These are phyloP conservation scores for Scleromitrula shiraiana DNA, from an alignment of 2,329 filamentous ascomycete genomes.

Conservation along the genomic window DNA sequence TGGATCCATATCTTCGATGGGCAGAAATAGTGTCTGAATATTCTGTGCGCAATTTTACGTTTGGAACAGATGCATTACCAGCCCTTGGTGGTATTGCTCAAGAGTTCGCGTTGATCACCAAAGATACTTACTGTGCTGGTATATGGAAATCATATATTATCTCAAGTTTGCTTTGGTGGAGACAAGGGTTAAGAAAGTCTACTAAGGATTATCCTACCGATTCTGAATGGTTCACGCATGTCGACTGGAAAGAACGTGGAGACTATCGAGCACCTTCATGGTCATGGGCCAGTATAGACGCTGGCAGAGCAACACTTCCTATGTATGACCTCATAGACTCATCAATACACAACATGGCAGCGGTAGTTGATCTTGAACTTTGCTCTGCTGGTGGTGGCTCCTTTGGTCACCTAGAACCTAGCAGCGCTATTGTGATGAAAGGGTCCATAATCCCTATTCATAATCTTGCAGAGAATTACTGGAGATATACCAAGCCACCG, in stretches of 20 bases:
- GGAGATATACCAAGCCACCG: slow-evolving; percentile 2
- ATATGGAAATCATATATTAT: slow-evolving; percentile 11
- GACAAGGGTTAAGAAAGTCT: background rate
- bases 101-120: slow-evolving; percentile 10
- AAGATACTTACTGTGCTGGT: slow-evolving; percentile 10
- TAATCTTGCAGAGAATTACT: slow-evolving; percentile 3
- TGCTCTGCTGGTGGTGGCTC: background rate
- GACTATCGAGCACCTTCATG: slow-evolving; percentile 12
- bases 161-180: slow-evolving; percentile 6
- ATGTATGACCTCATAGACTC: background rate
- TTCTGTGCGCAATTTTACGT: slow-evolving; percentile 7
- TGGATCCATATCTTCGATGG: slow-evolving; percentile 12
- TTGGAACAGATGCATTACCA: slow-evolving; percentile 8
- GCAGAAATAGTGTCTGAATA: slow-evolving; percentile 9
- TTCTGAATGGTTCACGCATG: background rate
- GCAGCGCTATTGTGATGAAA: slow-evolving; percentile 4
- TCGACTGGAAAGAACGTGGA: slow-evolving; percentile 7
- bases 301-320: slow-evolving; percentile 1
- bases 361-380: slow-evolving; percentile 6
- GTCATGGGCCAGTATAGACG: slow-evolving; percentile 14
- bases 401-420: slow-evolving; percentile 3
- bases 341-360: slow-evolving; percentile 5
- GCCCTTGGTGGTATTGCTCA: slow-evolving; percentile 9
- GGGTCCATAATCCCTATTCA: slow-evolving; percentile 2
- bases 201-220: background rate